phyloP scores from a whole-genome alignment of 345 rosid genomes.

The Populus davidiana region DNA sequence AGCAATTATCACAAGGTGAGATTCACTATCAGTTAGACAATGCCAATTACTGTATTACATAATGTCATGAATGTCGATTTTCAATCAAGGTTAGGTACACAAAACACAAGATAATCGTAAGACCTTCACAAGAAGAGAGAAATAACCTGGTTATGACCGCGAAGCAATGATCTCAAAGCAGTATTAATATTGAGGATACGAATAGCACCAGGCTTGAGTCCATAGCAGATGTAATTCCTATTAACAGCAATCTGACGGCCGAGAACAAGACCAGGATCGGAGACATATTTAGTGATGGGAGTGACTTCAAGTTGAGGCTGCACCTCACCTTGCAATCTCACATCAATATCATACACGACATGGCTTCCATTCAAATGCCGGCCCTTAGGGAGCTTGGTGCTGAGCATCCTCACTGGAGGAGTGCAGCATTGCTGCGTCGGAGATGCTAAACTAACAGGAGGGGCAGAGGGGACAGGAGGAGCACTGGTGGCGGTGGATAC shows the following conservation, averaged over 20 bases:
- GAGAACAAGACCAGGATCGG: conserved; percentile 75
- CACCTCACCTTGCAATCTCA: conserved; percentile 54
- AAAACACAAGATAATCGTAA: neutral
- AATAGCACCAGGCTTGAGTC: conserved; percentile 75
- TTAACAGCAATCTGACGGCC: conserved; percentile 90
- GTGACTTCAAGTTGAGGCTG: conserved; percentile 88
- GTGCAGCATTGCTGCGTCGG: conserved; percentile 33
- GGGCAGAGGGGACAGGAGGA: conserved; percentile 20
- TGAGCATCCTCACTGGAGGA: conserved; percentile 33
- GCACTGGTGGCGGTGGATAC: neutral
- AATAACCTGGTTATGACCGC: conserved; percentile 76
- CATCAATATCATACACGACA: conserved; percentile 64
- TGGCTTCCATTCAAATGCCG: conserved; percentile 53
- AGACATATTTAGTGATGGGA: conserved; percentile 83
- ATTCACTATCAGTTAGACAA: neutral
- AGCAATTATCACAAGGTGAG: neutral
- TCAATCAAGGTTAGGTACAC: neutral
- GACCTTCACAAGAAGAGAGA: neutral
- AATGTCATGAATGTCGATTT: neutral
- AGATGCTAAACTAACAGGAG: conserved; percentile 30
- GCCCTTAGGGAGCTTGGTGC: conserved; percentile 58
- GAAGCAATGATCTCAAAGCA: conserved; percentile 71
- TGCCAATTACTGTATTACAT: neutral
- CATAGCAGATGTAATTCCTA: conserved; percentile 73
- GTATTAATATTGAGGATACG: conserved; percentile 82